Evolutionary conservation across 2,329 filamentous ascomycete species (phyloP), one percentile per base, ranked within the genome.

Genomic region (Westerdykella aurantiaca): DNA sequence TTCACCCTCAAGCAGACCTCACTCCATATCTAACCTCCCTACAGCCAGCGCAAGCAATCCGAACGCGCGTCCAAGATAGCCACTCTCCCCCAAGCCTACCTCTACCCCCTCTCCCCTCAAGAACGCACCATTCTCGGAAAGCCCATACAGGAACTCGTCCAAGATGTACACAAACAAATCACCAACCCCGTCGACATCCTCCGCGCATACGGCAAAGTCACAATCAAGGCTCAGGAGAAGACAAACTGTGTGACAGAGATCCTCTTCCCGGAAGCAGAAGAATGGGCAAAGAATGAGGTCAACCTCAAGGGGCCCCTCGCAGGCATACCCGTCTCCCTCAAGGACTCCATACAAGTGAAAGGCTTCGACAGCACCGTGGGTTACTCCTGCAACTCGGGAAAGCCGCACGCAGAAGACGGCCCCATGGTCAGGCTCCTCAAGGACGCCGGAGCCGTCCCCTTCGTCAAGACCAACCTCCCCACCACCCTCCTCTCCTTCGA

Each of bases 191-290:
- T 83, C 18, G 82, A 88, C 48, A 79, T 96, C 38, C 80, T 96
- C n/a, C 81, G 76, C 47, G 82, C 88, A 10, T 97, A 96, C 64
- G 86, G 86, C 58, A 95, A 94, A 67, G 83, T 91, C 16, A 86
- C 90, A 0, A 64, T 95, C 41, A 84, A 82, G 59, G 90, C 88
- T 1, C 91, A 96, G 31, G 77, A 83, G 49, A 85, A 85, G 69
- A 95, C 89, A 2, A 96, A 96, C 66, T 94, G 88, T 60, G 70
- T 94, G 11, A 96, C 91, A 0, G 90, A 96, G 69, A 73, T 96
- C 44, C 79, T 96, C 71, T 77, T 96, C 31, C 75, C 80, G 0
- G 83, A 84, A 43, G 88, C 88, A 0, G 87, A 95, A 67, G 68
- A 73, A 42, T 95, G 88, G 88, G 60, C 69, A 7, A 64, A 73